Percentiles rank a stretch among this genome's conserved stretches.
Evolutionary conservation across 2,329 filamentous ascomycete genomes (phyloP).

Genomic region (Aspergillus tubingensis): DNA sequence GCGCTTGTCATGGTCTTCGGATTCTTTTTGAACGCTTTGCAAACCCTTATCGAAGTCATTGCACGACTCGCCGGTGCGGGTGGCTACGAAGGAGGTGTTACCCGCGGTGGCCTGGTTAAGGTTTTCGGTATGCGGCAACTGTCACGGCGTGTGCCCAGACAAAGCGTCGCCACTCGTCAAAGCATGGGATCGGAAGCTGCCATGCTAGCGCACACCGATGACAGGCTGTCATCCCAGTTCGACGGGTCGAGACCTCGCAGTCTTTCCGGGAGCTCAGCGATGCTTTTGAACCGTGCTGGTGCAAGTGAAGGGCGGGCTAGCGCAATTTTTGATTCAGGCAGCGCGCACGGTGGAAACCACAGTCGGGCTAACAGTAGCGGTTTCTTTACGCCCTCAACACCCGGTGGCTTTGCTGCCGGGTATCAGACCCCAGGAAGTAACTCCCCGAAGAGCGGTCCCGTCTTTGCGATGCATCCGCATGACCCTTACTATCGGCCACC

Average conservation of each 20-base stretch:
- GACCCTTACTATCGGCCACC: slow-evolving; percentile 92
- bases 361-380: slow-evolving; percentile 62
- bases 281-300: slow-evolving; percentile 57
- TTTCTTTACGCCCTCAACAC: slow-evolving; percentile 69
- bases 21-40: slow-evolving; percentile 88
- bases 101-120: slow-evolving; percentile 80
- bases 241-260: slow-evolving; percentile 58
- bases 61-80: slow-evolving; percentile 82
- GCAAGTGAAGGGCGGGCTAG: slow-evolving; percentile 51
- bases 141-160: slow-evolving; percentile 68
- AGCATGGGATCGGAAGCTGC: slow-evolving; percentile 81
- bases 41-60: slow-evolving; percentile 85
- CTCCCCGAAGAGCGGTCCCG: slow-evolving; percentile 44
- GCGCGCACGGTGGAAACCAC: slow-evolving; percentile 50
- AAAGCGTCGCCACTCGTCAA: slow-evolving; percentile 66
- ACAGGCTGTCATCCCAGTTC: slow-evolving; percentile 61
- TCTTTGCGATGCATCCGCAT: slow-evolving; percentile 54
- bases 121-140: slow-evolving; percentile 87
- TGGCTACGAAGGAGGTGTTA: slow-evolving; percentile 68
- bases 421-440: slow-evolving; percentile 47
- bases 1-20: slow-evolving; percentile 82
- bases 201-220: slow-evolving; percentile 72
- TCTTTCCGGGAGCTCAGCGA: slow-evolving; percentile 62
- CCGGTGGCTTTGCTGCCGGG: slow-evolving; percentile 70
- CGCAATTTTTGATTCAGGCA: slow-evolving; percentile 57